Base-by-base conservation (phyloP, 257 asterid genomes). In the Gardenia jasminoides region DNA sequence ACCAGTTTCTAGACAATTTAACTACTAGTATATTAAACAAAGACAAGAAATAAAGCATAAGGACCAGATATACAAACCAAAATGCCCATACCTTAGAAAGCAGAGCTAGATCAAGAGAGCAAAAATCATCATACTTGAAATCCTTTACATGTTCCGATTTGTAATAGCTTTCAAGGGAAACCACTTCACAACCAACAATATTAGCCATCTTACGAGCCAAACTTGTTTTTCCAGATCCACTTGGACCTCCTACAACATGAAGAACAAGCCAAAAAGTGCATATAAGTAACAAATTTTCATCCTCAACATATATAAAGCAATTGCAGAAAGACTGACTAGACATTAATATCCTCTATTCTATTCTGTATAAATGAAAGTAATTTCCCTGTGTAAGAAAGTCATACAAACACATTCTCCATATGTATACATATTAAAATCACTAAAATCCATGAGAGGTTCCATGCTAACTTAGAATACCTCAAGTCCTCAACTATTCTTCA, bases 161-260 rank as follows among this genome's bases (percentile, higher is more conserved):
- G 80, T 88, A 96, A 91, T 96, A 96, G 90, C 97, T 92, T 86
- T 96, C 99, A 66, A 96, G 97, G 81, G 98, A 96, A 84, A 96
- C 90, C 80, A 96, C 99, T 92, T 96, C 99, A 83, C 99, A 96
- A 74, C 99, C 99, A 84, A 96, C 95, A 67, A 96, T 96, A 79
- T 93, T 96, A 62, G 99, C 99, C 99, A 96, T 93, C 88, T 93
- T 96, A 84, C 90, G 98, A 80, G 99, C 99, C 89, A 96, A 91
- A 88, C 98, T 96, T 47, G 98, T 96, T 83, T 96, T 96, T 62
- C 99, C 99, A 22, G 99, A 96, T 85, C 99, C 99, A 86, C 99
- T 93, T 48, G 99, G 99, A 79, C 99, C 99, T 82, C 99, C 99
- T 96, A 84, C 67, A 82, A 73, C 28, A n/a, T 41, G 22, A 84